Conservation (phyloP, 2,329 filamentous ascomycete genomes). For the Talaromyces atroroseus region DNA sequence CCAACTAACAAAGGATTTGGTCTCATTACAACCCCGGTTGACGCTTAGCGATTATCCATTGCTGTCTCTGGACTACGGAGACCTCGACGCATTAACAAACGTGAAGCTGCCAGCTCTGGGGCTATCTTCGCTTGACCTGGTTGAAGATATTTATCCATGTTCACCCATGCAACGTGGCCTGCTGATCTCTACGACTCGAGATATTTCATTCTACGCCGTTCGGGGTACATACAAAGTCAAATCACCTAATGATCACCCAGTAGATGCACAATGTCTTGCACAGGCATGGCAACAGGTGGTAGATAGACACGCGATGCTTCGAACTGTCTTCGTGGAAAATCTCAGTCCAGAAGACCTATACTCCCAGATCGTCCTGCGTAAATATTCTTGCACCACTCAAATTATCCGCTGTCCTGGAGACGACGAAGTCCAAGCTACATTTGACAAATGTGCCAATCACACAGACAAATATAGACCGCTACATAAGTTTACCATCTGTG, state of each 20-base stretch:
- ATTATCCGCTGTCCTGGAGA: conserved; percentile 18
- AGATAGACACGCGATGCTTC: conserved; percentile 11
- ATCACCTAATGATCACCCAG: conserved; percentile 12
- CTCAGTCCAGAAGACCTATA: conserved; percentile 17
- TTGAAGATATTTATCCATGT: conserved; percentile 40
- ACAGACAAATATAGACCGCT: conserved; percentile 29
- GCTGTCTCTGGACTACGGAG: conserved; percentile 39
- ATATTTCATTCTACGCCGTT: conserved; percentile 36
- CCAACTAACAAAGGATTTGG: conserved; percentile 24
- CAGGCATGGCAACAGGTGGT: conserved; percentile 11
- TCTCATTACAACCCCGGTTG: conserved; percentile 19
- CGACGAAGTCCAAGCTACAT: conserved; percentile 22
- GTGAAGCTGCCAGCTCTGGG: conserved; percentile 35
- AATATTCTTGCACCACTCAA: conserved; percentile 19
- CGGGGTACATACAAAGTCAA: conserved; percentile 34
- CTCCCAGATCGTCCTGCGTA: conserved; percentile 30
- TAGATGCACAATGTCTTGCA: conserved; percentile 25
- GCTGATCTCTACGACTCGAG: conserved; percentile 40
- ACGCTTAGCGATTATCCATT: conserved; percentile 44
- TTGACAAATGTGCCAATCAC: conserved; percentile 26
- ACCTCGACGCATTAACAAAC: conserved; percentile 32
- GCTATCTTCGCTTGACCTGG: conserved; percentile 20
- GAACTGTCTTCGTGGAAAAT: conserved; percentile 27
- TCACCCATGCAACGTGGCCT: conserved; percentile 39
- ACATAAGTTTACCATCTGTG: conserved; percentile 43